Percentiles rank a stretch among this genome's conserved stretches.
These are phyloP conservation scores for Hymenoscyphus occultus DNA, from an alignment of 2,329 filamentous ascomycete genomes.

Conservation along the genomic window DNA sequence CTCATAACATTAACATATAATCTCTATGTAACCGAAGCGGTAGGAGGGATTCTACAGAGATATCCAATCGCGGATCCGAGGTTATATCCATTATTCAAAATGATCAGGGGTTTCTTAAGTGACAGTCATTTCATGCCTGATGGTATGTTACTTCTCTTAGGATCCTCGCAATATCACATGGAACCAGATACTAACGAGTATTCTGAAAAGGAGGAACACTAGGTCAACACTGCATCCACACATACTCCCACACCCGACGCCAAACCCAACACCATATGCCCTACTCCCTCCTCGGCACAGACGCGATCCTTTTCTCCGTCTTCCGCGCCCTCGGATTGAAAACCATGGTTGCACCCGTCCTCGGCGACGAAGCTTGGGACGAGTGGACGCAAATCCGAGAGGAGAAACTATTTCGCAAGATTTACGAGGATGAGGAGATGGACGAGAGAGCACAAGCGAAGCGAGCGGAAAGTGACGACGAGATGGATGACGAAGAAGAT, in stretches of 20 bases:
- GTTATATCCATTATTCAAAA: slow-evolving; percentile 38
- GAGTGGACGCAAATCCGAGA: slow-evolving; percentile 13
- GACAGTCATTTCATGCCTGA: slow-evolving; percentile 39
- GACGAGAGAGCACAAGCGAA: not conserved
- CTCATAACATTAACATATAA: slow-evolving; percentile 60
- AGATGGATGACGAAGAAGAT: slow-evolving; percentile 6
- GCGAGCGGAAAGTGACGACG: slow-evolving; percentile 4
- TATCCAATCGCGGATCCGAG: slow-evolving; percentile 34
- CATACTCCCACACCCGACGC: slow-evolving; percentile 43
- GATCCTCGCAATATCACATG: too few species aligned
- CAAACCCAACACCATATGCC: slow-evolving; percentile 32
- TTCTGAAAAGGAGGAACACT: slow-evolving; percentile 40
- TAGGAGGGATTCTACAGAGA: slow-evolving; percentile 27
- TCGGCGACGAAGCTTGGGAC: slow-evolving; percentile 20
- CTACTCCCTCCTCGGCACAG: slow-evolving; percentile 44
- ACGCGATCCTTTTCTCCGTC: slow-evolving; percentile 42
- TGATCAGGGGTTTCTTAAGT: slow-evolving; percentile 35
- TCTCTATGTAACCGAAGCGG: slow-evolving; percentile 43
- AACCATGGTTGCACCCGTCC: slow-evolving; percentile 35
- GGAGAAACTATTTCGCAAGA: slow-evolving; percentile 6
- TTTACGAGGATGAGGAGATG: slow-evolving; percentile 10
- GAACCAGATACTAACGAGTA: not conserved
- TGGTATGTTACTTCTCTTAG: slow-evolving; percentile 29
- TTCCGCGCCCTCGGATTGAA: slow-evolving; percentile 37
- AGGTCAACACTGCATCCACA: slow-evolving; percentile 46